A percentile compares a stretch with the other conserved stretches of the same genome.
These are phyloP conservation scores for Eragrostis curvula DNA, from an alignment of 176 grass and related monocot genomes.

Conservation along the genomic window DNA sequence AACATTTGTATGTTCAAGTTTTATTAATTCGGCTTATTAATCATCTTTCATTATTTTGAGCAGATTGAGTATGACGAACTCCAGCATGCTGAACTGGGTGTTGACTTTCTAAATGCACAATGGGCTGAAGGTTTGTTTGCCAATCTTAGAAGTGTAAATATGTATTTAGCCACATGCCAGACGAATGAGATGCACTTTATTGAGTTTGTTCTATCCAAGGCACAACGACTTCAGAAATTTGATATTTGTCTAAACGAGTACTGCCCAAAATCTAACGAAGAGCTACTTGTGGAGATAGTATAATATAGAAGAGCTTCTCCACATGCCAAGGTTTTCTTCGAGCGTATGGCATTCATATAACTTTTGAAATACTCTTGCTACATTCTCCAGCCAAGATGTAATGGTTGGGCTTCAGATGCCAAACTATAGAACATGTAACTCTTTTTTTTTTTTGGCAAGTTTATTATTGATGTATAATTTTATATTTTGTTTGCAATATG, in stretches of 20 bases:
- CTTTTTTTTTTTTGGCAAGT: too few species aligned
- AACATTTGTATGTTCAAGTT: not conserved
- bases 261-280: not conserved
- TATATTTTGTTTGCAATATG: too few species aligned
- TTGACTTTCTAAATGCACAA: not conserved
- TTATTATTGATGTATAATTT: too few species aligned
- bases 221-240: not conserved
- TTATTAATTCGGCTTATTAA: not conserved
- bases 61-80: not conserved
- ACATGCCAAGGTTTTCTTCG: not conserved
- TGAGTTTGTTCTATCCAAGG: constrained; percentile 16
- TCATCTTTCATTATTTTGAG: not conserved
- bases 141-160: not conserved
- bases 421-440: too few species aligned
- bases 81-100: not conserved
- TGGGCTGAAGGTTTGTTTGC: not conserved
- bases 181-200: constrained; percentile 22
- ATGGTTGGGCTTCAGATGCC: too few species aligned
- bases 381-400: not conserved
- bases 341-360: not conserved
- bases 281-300: not conserved
- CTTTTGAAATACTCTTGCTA: not conserved
- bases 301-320: not conserved
- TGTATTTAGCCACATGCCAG: not conserved
- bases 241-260: not conserved